These are phyloP conservation scores for Pseudopyricularia javanii DNA, from an alignment of 2,329 filamentous ascomycete species.

Conservation along the genomic window DNA sequence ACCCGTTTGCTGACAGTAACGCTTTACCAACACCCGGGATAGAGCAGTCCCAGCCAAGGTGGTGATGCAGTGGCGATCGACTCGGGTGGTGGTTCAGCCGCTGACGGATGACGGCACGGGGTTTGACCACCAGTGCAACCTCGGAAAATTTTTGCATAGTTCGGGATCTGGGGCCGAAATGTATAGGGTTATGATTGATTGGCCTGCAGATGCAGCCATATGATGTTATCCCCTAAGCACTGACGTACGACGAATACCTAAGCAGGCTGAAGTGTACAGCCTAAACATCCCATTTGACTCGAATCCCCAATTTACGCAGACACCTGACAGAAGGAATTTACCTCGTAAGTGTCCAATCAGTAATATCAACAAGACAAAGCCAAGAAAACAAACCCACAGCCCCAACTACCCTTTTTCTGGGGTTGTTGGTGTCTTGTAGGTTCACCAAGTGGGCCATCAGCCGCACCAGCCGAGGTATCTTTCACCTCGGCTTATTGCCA, in stretches of 20 bases:
- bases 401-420: too few relatives aligned
- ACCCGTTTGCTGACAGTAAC: slow-evolving; percentile 79
- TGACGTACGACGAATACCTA: too few relatives aligned
- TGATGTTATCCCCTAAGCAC: not conserved
- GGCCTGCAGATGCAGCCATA: not conserved
- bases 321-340: too few relatives aligned
- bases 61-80: slow-evolving; percentile 10
- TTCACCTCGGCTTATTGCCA: not conserved
- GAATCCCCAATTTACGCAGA: too few relatives aligned
- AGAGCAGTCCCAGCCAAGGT: slow-evolving; percentile 24
- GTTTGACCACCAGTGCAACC: not conserved
- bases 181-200: not conserved
- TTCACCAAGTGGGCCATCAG: not conserved
- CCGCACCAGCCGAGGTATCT: not conserved
- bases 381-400: too few relatives aligned
- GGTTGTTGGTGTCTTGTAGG: not conserved
- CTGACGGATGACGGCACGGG: not conserved
- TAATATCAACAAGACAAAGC: too few relatives aligned
- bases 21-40: slow-evolving; percentile 35
- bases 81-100: not conserved
- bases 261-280: too few relatives aligned
- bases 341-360: too few relatives aligned
- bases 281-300: too few relatives aligned
- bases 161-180: not conserved
- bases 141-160: not conserved